These are phyloP conservation scores for Chytriomyces hyalinus DNA, from an alignment of 192 early-diverging fungal genomes.

Conservation along the genomic window DNA sequence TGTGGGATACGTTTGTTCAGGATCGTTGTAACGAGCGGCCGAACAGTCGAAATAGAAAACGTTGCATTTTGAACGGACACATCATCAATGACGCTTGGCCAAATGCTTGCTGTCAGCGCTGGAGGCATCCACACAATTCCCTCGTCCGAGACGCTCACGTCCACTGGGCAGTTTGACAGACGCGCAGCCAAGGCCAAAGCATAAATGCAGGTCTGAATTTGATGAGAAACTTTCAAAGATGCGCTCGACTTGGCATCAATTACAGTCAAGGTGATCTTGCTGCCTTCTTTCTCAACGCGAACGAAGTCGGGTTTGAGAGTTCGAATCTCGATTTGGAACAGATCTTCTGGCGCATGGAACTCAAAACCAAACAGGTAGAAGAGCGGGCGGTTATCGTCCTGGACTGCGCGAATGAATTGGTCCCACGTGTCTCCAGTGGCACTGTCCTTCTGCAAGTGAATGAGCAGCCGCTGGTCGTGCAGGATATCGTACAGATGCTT, in stretches of 20 bases:
- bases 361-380: constrained; percentile 28
- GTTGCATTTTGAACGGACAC: neutral
- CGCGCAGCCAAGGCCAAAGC: constrained; percentile 10
- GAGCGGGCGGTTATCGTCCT: constrained; percentile 18
- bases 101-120: neutral
- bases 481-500: constrained; percentile 25
- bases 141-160: neutral
- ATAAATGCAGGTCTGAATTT: constrained; percentile 48
- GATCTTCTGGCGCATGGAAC: constrained; percentile 13
- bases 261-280: neutral
- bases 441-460: neutral
- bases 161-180: neutral
- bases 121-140: constrained; percentile 20
- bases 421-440: neutral
- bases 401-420: constrained; percentile 16
- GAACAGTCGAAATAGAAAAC: constrained; percentile 31
- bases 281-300: constrained; percentile 4
- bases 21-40: constrained; percentile 32
- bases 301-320: constrained; percentile 14
- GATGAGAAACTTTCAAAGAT: constrained; percentile 45
- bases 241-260: constrained; percentile 47
- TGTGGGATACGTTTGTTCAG: constrained; percentile 24
- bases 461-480: constrained; percentile 6
- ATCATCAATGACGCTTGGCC: neutral
- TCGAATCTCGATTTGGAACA: constrained; percentile 3